Evolutionary conservation across 768 basidiomycete species (phyloP).

Genomic region (Boletus rufocinnamomeus): DNA sequence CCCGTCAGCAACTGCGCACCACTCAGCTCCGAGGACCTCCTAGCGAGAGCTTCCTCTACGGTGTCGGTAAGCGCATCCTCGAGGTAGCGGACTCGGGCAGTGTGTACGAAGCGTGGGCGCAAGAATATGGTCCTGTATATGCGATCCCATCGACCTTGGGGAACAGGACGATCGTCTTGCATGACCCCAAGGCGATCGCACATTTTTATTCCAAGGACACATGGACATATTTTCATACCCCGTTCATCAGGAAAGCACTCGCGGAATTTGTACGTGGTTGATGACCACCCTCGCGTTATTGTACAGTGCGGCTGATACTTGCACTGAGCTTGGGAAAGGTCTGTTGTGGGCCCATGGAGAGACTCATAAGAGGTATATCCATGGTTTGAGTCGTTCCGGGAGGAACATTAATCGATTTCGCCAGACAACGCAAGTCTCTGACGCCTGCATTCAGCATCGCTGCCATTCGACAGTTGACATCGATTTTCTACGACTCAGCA

Average conservation of each 20-base stretch:
- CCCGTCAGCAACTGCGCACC: slow-evolving; percentile 29
- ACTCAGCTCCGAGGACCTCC: slow-evolving; percentile 24
- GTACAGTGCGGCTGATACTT: neutral
- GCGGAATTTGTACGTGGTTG: slow-evolving; percentile 19
- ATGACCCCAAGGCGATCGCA: slow-evolving; percentile 43
- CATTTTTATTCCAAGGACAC: slow-evolving; percentile 17
- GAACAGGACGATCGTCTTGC: slow-evolving; percentile 15
- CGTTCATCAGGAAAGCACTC: slow-evolving; percentile 33
- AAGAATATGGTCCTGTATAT: slow-evolving; percentile 22
- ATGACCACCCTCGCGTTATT: no score
- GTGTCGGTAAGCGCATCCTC: slow-evolving; percentile 9
- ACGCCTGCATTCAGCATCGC: slow-evolving; percentile 41
- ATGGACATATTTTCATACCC: slow-evolving; percentile 43
- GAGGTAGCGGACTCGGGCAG: neutral
- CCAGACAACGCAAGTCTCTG: slow-evolving; percentile 40
- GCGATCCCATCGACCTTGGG: slow-evolving; percentile 19
- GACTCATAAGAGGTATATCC: slow-evolving; percentile 43
- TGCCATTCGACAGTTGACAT: slow-evolving; percentile 39
- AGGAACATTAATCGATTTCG: neutral
- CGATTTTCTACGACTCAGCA: slow-evolving; percentile 43
- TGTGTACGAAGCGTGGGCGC: slow-evolving; percentile 25
- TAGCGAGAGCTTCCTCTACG: slow-evolving; percentile 20
- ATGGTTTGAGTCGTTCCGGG: neutral
- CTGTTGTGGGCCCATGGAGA: slow-evolving; percentile 40
- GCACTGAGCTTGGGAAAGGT: slow-evolving; percentile 29